phyloP scores from a whole-genome alignment of 75 land plant genomes.

The Pinus tabuliformis region DNA sequence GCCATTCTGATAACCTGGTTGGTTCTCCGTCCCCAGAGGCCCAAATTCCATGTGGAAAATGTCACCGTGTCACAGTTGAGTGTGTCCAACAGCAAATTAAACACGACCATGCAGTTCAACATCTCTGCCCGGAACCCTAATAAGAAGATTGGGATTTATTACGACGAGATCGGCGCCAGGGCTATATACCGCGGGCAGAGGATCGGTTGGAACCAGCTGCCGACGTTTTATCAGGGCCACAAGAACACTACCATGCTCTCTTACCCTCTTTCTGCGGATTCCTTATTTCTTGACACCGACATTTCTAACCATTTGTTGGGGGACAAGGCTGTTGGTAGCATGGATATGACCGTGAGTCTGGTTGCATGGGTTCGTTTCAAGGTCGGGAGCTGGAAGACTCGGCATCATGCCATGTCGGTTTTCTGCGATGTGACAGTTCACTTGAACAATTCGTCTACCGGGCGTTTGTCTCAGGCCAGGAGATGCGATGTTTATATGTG shows the following conservation, averaged over 20 bases:
- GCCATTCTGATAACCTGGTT: conserved; percentile 62
- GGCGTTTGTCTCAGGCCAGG: too few relatives aligned
- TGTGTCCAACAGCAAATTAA: conserved; percentile 26
- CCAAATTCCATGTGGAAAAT: conserved; percentile 40
- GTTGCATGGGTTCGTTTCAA: conserved; percentile 36
- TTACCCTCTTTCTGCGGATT: conserved; percentile 11
- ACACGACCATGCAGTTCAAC: conserved; percentile 43
- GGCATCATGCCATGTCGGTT: conserved; percentile 39
- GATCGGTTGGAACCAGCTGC: conserved; percentile 28
- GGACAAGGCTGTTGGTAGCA: conserved; percentile 13
- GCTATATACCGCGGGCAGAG: conserved; percentile 32
- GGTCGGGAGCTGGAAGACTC: conserved; percentile 53
- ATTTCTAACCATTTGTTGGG: conserved; percentile 10
- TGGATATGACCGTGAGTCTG: conserved; percentile 40
- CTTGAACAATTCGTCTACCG: too few relatives aligned
- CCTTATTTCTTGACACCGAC: conserved; percentile 1
- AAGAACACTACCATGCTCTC: conserved; percentile 45
- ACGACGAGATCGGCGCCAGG: conserved; percentile 32
- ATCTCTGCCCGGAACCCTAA: conserved; percentile 65
- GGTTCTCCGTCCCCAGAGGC: conserved; percentile 38
- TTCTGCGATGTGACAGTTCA: neutral
- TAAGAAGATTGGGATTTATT: conserved; percentile 61
- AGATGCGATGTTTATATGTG: too few relatives aligned
- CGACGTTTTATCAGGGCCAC: conserved; percentile 61
- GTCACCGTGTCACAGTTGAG: conserved; percentile 28